Percentiles rank a stretch among this genome's conserved stretches.
Conservation (phyloP, 2,329 filamentous ascomycete genomes). For the Phoma sp. region DNA sequence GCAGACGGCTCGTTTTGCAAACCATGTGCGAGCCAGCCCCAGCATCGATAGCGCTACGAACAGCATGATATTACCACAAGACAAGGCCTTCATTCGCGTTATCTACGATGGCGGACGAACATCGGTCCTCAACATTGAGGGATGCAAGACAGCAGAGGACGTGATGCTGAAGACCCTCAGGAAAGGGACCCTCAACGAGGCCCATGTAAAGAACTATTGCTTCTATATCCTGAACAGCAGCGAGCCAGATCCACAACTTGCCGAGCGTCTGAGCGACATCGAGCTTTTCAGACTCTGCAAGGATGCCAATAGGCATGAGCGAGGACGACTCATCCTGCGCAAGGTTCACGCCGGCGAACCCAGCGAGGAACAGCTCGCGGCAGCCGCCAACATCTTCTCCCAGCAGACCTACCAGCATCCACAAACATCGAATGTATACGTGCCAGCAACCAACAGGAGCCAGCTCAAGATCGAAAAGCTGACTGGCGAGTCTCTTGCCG, state of each 20-base stretch:
- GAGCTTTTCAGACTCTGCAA: conserved; percentile 92
- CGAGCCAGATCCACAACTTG: conserved; percentile 80
- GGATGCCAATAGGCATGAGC: conserved; percentile 81
- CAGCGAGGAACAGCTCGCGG: conserved; percentile 81
- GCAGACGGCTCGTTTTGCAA: conserved; percentile 66
- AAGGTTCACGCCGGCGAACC: conserved; percentile 94
- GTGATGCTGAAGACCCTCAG: conserved; percentile 87
- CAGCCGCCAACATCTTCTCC: conserved; percentile 85
- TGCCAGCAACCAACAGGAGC: conserved; percentile 74
- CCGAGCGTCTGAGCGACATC: conserved; percentile 80
- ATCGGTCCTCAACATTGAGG: conserved; percentile 91
- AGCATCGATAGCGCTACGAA: conserved; percentile 78
- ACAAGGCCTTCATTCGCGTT: conserved; percentile 88
- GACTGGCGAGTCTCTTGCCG: conserved; percentile 84
- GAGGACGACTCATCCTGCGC: conserved; percentile 86
- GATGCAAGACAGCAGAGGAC: conserved; percentile 89
- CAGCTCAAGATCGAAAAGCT: conserved; percentile 89
- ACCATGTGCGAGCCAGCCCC: conserved; percentile 78
- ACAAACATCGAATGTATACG: conserved; percentile 57
- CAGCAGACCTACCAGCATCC: conserved; percentile 79
- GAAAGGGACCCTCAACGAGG: conserved; percentile 86
- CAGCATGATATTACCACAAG: conserved; percentile 82
- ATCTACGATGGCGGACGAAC: conserved; percentile 91
- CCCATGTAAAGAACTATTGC: conserved; percentile 93
- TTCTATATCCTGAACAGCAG: conserved; percentile 91